A percentile compares a stretch with the other conserved stretches of the same genome.
Evolutionary conservation across 768 basidiomycete species (phyloP).

Genomic region (Calvatia gigantea): DNA sequence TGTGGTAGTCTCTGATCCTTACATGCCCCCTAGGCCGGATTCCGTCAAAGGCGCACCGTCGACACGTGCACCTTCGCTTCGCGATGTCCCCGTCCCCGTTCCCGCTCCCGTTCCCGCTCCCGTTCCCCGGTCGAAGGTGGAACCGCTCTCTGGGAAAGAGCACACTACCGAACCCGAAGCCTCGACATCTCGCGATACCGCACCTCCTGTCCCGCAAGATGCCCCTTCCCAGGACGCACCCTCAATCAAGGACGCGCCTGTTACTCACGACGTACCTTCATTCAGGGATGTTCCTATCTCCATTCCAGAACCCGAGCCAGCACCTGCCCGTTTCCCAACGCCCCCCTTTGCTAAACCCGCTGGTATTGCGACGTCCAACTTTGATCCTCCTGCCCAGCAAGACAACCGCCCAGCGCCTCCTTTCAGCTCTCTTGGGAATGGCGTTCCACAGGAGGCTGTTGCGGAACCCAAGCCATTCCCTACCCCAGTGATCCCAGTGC

Average conservation of each 20-base stretch:
- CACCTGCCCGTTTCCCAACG: background rate
- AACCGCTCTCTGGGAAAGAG: background rate
- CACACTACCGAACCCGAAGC: background rate
- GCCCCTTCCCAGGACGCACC: background rate
- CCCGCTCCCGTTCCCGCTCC: background rate
- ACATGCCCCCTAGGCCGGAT: conserved; percentile 15
- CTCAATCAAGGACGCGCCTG: background rate
- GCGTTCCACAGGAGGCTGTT: background rate
- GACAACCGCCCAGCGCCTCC: background rate
- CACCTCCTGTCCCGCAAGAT: background rate
- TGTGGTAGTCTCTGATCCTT: conserved; percentile 27
- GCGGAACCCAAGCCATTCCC: background rate
- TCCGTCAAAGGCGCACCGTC: conserved; percentile 16
- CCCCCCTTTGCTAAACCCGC: conserved; percentile 1
- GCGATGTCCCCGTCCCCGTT: too few relatives aligned
- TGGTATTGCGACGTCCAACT: background rate
- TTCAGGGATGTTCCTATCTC: background rate
- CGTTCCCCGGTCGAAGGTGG: background rate
- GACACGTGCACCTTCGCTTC: conserved; percentile 9
- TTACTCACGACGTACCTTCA: background rate
- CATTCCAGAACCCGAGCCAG: background rate
- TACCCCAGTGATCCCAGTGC: background rate
- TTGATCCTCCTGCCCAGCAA: background rate
- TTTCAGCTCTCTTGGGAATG: background rate
- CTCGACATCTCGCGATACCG: background rate